A percentile compares a stretch with the other conserved stretches of the same genome.
Conservation (phyloP, 768 basidiomycete genomes). For the Crassisporium funariophilum region DNA sequence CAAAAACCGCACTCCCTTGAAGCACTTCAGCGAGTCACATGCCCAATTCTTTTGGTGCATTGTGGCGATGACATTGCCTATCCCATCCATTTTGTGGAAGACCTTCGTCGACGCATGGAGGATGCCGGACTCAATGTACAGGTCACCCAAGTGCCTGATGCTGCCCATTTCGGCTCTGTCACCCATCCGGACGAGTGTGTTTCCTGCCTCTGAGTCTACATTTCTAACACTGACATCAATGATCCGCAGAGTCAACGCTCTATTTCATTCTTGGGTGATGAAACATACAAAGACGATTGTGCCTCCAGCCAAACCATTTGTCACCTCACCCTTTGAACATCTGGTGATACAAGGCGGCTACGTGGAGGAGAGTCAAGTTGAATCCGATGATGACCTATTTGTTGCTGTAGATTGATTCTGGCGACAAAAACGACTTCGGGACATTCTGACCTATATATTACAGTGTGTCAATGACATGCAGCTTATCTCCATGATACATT, state of each 20-base stretch:
- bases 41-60: slow-evolving; percentile 35
- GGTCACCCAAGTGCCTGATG: slow-evolving; percentile 25
- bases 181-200: slow-evolving; percentile 35
- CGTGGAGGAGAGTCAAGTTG: slow-evolving; percentile 15
- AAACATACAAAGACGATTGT: slow-evolving; percentile 18
- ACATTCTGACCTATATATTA: too few species aligned
- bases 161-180: slow-evolving; percentile 39
- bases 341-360: slow-evolving; percentile 26
- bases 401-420: too few species aligned
- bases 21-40: slow-evolving; percentile 26
- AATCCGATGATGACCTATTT: slow-evolving; percentile 26
- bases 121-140: slow-evolving; percentile 31
- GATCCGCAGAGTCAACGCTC: slow-evolving; percentile 26
- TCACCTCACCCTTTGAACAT: slow-evolving; percentile 33
- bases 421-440: too few species aligned
- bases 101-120: slow-evolving; percentile 24
- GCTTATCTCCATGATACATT: too few species aligned
- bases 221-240: slow-evolving; percentile 1
- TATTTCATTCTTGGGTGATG: slow-evolving; percentile 33
- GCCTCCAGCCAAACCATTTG: slow-evolving; percentile 22
- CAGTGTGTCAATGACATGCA: too few species aligned
- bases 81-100: slow-evolving; percentile 25
- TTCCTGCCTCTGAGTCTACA: not conserved
- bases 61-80: slow-evolving; percentile 39
- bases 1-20: slow-evolving; percentile 22